Conservation (phyloP, 129 eudicot species). For the Lonicera japonica region DNA sequence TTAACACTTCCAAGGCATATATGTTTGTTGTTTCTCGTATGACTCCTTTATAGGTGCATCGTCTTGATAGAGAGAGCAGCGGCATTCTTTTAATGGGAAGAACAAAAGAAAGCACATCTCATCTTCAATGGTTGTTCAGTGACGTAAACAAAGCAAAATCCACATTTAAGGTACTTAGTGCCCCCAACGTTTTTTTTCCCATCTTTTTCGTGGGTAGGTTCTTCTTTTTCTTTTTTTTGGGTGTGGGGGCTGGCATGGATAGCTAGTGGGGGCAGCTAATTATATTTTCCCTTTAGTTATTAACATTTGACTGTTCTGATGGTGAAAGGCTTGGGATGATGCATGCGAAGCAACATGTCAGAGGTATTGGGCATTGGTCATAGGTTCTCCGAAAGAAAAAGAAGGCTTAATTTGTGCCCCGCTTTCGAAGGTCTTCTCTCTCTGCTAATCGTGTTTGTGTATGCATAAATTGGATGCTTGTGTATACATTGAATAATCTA, state of each 20-base stretch:
- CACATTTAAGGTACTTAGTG: constrained; percentile 47
- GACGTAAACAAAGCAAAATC: constrained; percentile 42
- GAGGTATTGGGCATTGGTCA: constrained; percentile 86
- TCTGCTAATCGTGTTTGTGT: too few relatives aligned
- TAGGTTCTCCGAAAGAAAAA: constrained; percentile 76
- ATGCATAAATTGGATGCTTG: not conserved
- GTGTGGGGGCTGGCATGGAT: too few relatives aligned
- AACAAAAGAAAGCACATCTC: constrained; percentile 64
- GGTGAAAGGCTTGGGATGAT: constrained; percentile 52
- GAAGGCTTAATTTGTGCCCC: constrained; percentile 80
- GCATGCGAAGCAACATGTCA: constrained; percentile 58
- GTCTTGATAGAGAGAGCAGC: constrained; percentile 94
- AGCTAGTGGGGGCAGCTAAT: too few relatives aligned
- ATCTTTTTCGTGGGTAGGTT: too few relatives aligned
- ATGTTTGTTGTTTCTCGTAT: not conserved
- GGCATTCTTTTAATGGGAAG: constrained; percentile 88
- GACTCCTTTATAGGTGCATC: constrained; percentile 65
- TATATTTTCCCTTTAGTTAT: not conserved
- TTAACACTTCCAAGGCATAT: not conserved
- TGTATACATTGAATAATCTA: not conserved
- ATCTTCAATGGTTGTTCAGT: constrained; percentile 63
- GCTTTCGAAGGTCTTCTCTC: constrained; percentile 57
- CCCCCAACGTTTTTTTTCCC: not conserved
- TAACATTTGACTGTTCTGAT: not conserved
- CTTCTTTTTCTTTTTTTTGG: too few relatives aligned